Evolutionary conservation across 2,329 filamentous ascomycete genomes (phyloP).

Genomic region (Neofusicoccum parvum): DNA sequence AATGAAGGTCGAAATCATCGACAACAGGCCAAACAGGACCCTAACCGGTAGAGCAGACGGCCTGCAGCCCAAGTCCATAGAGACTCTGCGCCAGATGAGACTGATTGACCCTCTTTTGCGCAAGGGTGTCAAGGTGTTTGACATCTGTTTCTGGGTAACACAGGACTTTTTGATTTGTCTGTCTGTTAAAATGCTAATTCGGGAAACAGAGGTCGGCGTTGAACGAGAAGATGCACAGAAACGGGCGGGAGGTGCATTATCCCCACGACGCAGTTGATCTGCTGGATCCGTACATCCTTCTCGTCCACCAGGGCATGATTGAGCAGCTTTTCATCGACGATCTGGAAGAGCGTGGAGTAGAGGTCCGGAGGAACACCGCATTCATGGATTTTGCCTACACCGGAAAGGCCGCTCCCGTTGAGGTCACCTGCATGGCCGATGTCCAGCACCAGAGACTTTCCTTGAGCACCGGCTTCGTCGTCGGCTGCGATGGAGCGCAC

Average conservation of each 20-base stretch:
- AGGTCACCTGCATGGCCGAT: slow-evolving; percentile 45
- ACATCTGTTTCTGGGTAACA: slow-evolving; percentile 71
- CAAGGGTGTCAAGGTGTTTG: slow-evolving; percentile 70
- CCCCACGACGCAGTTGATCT: slow-evolving; percentile 52
- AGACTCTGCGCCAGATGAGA: slow-evolving; percentile 73
- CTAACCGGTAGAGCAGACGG: slow-evolving; percentile 71
- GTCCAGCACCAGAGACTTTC: slow-evolving; percentile 41
- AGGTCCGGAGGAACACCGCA: slow-evolving; percentile 64
- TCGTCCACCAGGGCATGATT: slow-evolving; percentile 73
- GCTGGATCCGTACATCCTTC: slow-evolving; percentile 56
- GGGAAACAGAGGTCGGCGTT: slow-evolving; percentile 35
- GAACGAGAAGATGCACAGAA: slow-evolving; percentile 55
- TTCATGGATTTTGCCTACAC: slow-evolving; percentile 57
- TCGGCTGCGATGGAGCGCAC: slow-evolving; percentile 74
- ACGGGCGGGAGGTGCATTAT: slow-evolving; percentile 69
- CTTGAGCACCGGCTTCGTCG: slow-evolving; percentile 63
- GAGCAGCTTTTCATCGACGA: slow-evolving; percentile 72
- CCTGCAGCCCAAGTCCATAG: slow-evolving; percentile 76
- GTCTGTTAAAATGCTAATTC: not conserved
- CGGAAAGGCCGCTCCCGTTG: slow-evolving; percentile 41
- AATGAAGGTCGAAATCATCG: slow-evolving; percentile 66
- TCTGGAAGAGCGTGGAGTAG: slow-evolving; percentile 63
- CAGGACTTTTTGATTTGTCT: not conserved
- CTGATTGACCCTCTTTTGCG: slow-evolving; percentile 69
- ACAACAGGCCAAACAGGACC: slow-evolving; percentile 70